A percentile compares a stretch with the other conserved stretches of the same genome.
phyloP scores from a whole-genome alignment of 768 basidiomycete species.

The Suillus cothurnatus region DNA sequence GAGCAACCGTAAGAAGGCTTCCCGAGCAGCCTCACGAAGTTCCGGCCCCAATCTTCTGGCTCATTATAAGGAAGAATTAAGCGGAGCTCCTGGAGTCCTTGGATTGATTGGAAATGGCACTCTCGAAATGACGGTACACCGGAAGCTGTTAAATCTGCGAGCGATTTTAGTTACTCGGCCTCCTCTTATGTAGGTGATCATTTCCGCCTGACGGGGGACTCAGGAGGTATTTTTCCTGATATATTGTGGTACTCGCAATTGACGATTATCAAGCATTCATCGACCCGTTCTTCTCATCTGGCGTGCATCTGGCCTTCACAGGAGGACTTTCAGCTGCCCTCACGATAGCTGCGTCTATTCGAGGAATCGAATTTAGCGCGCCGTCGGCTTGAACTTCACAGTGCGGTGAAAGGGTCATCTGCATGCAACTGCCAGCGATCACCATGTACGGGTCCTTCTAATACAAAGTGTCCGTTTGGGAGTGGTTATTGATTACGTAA shows the following conservation, averaged over 20 bases:
- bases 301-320: constrained; percentile 66
- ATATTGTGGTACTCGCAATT: background rate
- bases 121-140: background rate
- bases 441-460: background rate
- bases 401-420: background rate
- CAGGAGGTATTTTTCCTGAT: background rate
- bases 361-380: too few species aligned
- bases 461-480: background rate
- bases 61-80: background rate
- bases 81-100: background rate
- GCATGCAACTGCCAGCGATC: too few species aligned
- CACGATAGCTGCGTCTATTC: constrained; percentile 52
- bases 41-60: background rate
- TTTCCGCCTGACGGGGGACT: background rate
- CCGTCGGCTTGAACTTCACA: too few species aligned
- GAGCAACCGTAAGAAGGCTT: background rate
- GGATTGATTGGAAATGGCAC: background rate
- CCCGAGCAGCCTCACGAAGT: background rate
- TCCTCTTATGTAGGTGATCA: background rate
- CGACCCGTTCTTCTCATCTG: constrained; percentile 45
- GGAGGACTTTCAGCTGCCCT: constrained; percentile 59
- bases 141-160: background rate
- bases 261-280: background rate
- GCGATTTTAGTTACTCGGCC: background rate
- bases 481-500: too few species aligned